Evolutionary conservation across 441 rosid species (phyloP), one percentile per base, ranked within the genome.

Genomic region (Gossypium trilobum): DNA sequence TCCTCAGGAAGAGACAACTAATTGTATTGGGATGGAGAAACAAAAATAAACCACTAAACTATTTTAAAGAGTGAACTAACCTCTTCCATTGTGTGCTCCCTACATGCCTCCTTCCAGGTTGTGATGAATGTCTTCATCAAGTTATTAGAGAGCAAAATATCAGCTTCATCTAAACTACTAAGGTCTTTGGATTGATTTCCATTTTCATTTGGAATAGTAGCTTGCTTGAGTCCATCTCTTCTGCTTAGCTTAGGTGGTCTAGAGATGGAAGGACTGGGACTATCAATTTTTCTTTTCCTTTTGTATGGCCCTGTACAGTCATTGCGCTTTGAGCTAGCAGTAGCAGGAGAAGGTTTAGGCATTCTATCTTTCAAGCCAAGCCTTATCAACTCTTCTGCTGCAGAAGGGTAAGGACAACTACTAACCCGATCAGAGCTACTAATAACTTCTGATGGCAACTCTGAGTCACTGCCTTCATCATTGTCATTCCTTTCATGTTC

Each of bases 401-500:
- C 97, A 76, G 98, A 93, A 55, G 99, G 99, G 77, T 95, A 95
- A 72, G 99, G 99, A 82, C 99, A 95, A 75, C 86, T 79, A 76
- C 85, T 87, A 69, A 83, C 77, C 68, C 82, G 79, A 57, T 88
- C 88, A 70, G 82, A 72, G 77, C 80, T 78, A 72, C 54, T 79
- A 58, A 39, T 70, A 60, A 61, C 77, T 65, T 82, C 74, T 48
- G 76, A 68, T 23, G 80, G 42, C 8, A 61, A 51, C 72, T 57
- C 60, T 10, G 68, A 46, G 7, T 60, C 69, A 71, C 69, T 66
- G 22, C 71, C 61, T 16, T 39, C 78, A 73, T 76, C 80, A 71
- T 73, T 74, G 59, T 42, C 70, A 51, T 22, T 76, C 63, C 58
- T 74, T 63, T 67, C 68, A 29, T 77, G 79, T 74, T 80, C 85